These are phyloP conservation scores for Fusarium subtropicale DNA, from an alignment of 2,329 filamentous ascomycete genomes.

Conservation along the genomic window DNA sequence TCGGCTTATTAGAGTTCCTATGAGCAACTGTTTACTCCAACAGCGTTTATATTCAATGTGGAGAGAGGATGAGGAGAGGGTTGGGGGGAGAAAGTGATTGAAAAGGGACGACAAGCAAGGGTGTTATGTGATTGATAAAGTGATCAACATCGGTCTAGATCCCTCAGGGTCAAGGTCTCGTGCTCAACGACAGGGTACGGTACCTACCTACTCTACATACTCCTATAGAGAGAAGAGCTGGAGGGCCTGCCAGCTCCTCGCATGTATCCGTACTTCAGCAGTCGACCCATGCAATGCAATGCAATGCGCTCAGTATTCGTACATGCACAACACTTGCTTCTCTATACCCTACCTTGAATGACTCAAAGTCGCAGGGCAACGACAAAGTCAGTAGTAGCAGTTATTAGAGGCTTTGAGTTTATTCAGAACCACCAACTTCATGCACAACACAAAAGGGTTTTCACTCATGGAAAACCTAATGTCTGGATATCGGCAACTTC, in stretches of 20 bases:
- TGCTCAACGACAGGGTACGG: constrained; percentile 20
- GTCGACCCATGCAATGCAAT: background rate
- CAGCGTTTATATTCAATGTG: background rate
- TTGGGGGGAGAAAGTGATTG: background rate
- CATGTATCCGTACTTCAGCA: background rate
- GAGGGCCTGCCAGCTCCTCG: background rate
- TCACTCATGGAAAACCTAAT: background rate
- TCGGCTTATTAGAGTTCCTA: background rate
- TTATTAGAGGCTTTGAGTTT: no score
- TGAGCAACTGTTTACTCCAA: background rate
- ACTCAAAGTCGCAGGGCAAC: no score
- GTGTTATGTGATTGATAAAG: constrained; percentile 25
- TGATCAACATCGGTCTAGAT: constrained; percentile 34
- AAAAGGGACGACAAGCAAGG: constrained; percentile 2
- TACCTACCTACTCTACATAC: background rate
- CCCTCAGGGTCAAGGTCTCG: constrained; percentile 27
- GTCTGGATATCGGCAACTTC: constrained; percentile 3
- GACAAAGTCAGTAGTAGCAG: no score
- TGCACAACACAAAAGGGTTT: background rate
- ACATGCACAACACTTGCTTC: background rate
- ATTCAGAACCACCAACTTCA: background rate
- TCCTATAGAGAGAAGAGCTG: background rate
- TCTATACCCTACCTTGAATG: no score
- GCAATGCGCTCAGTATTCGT: background rate
- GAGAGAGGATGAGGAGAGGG: background rate